Conservation (phyloP, 306 rosid genomes). For the Cotoneaster glaucophyllus region DNA sequence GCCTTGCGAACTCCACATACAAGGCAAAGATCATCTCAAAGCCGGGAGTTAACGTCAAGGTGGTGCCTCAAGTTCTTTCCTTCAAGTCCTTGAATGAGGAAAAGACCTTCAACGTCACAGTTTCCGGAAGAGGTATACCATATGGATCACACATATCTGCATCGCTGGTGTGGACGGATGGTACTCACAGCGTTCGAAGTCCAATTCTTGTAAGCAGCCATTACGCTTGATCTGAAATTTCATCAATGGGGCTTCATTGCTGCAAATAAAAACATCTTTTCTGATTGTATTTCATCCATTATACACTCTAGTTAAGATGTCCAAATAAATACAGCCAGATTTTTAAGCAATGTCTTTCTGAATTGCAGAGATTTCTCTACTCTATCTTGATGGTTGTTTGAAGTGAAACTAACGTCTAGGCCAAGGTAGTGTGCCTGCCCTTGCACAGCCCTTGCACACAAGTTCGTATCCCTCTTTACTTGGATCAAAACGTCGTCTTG, state of each 20-base stretch:
- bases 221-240: background rate
- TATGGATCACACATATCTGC: background rate
- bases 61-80: background rate
- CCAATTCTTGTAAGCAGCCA: background rate
- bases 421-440: too few relatives aligned
- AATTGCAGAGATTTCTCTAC: too few relatives aligned
- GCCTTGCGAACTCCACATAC: slow-evolving; percentile 9
- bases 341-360: too few relatives aligned
- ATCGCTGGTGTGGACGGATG: slow-evolving; percentile 5
- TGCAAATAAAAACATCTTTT: background rate
- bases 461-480: too few relatives aligned
- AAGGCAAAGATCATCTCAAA: background rate
- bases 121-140: background rate
- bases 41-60: background rate
- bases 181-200: background rate
- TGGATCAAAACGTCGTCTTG: too few relatives aligned
- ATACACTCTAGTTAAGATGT: too few relatives aligned
- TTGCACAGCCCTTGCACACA: too few relatives aligned
- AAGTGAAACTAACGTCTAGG: too few relatives aligned
- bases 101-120: slow-evolving; percentile 18
- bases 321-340: too few relatives aligned
- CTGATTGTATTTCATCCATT: background rate
- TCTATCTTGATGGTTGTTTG: too few relatives aligned
- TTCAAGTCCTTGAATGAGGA: slow-evolving; percentile 20
- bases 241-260: too few relatives aligned